Conservation (phyloP, 345 rosid species). For the Ricinus communis region DNA sequence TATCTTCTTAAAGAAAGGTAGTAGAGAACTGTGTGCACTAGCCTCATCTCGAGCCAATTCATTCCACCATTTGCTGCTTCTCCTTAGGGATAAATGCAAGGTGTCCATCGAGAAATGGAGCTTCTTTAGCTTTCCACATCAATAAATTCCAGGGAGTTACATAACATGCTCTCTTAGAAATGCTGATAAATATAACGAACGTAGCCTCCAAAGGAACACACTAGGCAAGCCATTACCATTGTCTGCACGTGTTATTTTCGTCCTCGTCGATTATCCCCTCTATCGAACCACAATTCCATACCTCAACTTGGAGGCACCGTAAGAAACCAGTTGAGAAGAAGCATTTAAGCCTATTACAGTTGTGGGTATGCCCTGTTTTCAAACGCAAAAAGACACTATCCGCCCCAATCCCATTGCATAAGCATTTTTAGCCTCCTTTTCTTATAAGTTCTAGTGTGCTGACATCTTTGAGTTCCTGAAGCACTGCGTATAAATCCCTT, state of each 20-base stretch:
- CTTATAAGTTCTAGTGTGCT: conserved; percentile 17
- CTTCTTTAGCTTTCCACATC: conserved; percentile 14
- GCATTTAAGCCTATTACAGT: conserved; percentile 7
- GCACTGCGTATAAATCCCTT: conserved; percentile 5
- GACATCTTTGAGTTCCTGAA: conserved; percentile 23
- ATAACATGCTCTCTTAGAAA: neutral
- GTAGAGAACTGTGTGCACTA: neutral
- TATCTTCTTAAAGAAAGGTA: conserved; percentile 15
- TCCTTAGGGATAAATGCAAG: neutral
- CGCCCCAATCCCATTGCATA: neutral
- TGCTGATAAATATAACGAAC: neutral
- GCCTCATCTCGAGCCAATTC: conserved; percentile 6
- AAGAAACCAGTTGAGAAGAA: neutral
- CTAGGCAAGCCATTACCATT: neutral
- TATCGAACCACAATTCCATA: conserved; percentile 7
- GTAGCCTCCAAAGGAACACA: conserved; percentile 3
- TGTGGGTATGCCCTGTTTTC: conserved; percentile 7
- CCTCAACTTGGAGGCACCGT: neutral
- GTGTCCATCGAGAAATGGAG: conserved; percentile 10
- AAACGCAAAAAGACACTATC: neutral
- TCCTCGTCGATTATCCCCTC: conserved; percentile 11
- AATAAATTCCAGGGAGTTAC: conserved; percentile 1
- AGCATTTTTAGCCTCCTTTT: no score
- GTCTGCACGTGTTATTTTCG: neutral
- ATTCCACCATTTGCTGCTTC: conserved; percentile 18